phyloP scores from a whole-genome alignment of 176 grass and related monocot genomes.

The Cocos nucifera region DNA sequence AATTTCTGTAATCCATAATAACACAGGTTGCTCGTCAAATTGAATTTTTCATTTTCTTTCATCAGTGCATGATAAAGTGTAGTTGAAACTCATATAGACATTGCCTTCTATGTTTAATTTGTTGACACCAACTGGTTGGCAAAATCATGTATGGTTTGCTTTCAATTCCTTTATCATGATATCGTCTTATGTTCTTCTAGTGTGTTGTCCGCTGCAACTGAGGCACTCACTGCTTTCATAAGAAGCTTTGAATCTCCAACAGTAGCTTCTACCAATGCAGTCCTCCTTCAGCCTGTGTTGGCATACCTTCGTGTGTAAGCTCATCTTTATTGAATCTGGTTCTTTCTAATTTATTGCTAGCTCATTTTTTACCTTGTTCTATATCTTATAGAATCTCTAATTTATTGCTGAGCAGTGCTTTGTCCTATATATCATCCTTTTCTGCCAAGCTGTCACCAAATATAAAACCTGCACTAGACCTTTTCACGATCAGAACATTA shows the following conservation, averaged over 20 bases:
- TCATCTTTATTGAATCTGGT: slow-evolving; percentile 7
- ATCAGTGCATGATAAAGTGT: too few relatives aligned
- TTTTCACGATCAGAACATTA: slow-evolving; percentile 78
- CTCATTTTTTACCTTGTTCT: slow-evolving; percentile 10
- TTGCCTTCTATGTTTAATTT: background rate
- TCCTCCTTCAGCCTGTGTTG: slow-evolving; percentile 87
- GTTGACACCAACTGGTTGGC: background rate
- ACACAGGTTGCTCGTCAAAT: too few relatives aligned
- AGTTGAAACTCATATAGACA: too few relatives aligned
- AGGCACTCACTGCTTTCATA: slow-evolving; percentile 94
- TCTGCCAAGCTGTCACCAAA: slow-evolving; percentile 60
- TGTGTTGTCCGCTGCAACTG: slow-evolving; percentile 83
- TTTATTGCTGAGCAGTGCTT: slow-evolving; percentile 48
- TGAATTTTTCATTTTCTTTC: too few relatives aligned
- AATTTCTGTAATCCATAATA: too few relatives aligned
- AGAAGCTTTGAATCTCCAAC: slow-evolving; percentile 71
- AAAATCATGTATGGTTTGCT: background rate
- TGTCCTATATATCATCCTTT: slow-evolving; percentile 71
- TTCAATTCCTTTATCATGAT: slow-evolving; percentile 1
- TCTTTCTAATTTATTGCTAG: background rate
- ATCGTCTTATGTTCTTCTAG: slow-evolving; percentile 33
- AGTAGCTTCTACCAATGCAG: slow-evolving; percentile 47
- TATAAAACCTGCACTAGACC: slow-evolving; percentile 54
- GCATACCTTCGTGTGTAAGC: slow-evolving; percentile 87
- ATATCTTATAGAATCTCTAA: slow-evolving; percentile 15